Evolutionary conservation across 2,329 filamentous ascomycete species (phyloP).

Genomic region (Sphaerulina vaccinii): DNA sequence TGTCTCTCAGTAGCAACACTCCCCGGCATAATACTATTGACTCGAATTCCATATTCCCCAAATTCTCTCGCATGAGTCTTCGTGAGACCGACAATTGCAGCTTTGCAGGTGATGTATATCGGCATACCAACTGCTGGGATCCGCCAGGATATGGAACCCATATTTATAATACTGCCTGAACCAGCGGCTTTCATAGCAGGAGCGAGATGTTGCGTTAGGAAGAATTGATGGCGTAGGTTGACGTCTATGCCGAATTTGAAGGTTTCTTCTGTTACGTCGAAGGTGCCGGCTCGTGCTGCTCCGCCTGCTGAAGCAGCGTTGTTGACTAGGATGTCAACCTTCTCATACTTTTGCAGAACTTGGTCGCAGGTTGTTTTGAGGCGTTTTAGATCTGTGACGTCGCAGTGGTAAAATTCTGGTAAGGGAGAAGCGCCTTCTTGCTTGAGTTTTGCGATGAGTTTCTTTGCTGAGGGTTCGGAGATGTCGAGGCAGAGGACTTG

Average conservation of each 20-base stretch:
- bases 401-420: conserved; percentile 41
- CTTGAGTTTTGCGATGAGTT: conserved; percentile 45
- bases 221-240: conserved; percentile 65
- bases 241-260: conserved; percentile 60
- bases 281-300: conserved; percentile 59
- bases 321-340: conserved; percentile 60
- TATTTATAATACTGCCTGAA: conserved; percentile 56
- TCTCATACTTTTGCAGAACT: conserved; percentile 46
- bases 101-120: conserved; percentile 32
- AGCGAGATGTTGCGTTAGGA: conserved; percentile 59
- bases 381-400: conserved; percentile 53
- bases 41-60: conserved; percentile 29
- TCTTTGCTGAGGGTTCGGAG: conserved; percentile 51
- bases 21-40: conserved; percentile 36
- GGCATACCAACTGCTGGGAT: conserved; percentile 31
- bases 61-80: conserved; percentile 34
- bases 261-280: conserved; percentile 64
- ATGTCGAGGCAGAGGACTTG: conserved; percentile 62
- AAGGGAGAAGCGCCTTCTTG: conserved; percentile 7
- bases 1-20: conserved; percentile 36
- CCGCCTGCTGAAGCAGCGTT: conserved; percentile 58
- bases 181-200: conserved; percentile 58
- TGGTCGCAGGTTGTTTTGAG: conserved; percentile 51
- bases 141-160: conserved; percentile 32
- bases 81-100: conserved; percentile 33